Conservation (phyloP, 805 yeast genomes). For the Candida ficus region DNA sequence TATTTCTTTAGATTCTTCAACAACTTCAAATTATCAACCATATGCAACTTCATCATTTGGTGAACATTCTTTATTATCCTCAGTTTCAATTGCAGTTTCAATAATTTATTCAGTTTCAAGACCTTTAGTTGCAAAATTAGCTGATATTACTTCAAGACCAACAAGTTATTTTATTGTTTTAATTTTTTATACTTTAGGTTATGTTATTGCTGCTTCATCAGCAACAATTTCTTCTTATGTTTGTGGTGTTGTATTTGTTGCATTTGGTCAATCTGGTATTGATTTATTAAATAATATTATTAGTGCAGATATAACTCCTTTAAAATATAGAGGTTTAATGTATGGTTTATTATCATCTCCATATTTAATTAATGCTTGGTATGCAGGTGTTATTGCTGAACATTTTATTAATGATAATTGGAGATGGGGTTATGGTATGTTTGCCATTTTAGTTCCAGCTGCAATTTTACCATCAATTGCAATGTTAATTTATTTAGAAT, state of each 20-base stretch:
- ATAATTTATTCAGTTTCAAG: slow-evolving; percentile 32
- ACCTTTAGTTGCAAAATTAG: slow-evolving; percentile 33
- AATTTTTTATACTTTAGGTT: slow-evolving; percentile 28
- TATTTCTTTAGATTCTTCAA: slow-evolving; percentile 24
- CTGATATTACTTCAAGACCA: slow-evolving; percentile 34
- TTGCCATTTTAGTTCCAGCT: slow-evolving; percentile 38
- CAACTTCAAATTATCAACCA: slow-evolving; percentile 28
- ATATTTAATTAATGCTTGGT: slow-evolving; percentile 35
- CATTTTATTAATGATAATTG: slow-evolving; percentile 30
- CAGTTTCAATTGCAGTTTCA: slow-evolving; percentile 31
- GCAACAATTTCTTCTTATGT: slow-evolving; percentile 29
- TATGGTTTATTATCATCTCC: slow-evolving; percentile 34
- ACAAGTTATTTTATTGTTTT: slow-evolving; percentile 28
- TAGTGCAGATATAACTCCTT: slow-evolving; percentile 31
- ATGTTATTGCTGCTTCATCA: slow-evolving; percentile 30
- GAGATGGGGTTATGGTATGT: slow-evolving; percentile 48
- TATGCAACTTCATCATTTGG: slow-evolving; percentile 34
- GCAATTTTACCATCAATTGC: slow-evolving; percentile 29
- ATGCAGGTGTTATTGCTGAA: slow-evolving; percentile 31
- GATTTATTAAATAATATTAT: slow-evolving; percentile 28
- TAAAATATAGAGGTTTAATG: slow-evolving; percentile 32
- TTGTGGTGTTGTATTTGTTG: slow-evolving; percentile 30
- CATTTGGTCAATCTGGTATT: slow-evolving; percentile 33
- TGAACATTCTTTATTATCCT: slow-evolving; percentile 33
- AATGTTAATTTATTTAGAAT: slow-evolving; percentile 27